Evolutionary conservation across 176 grass and related monocot species (phyloP).

Genomic region (Oryza australiensis): DNA sequence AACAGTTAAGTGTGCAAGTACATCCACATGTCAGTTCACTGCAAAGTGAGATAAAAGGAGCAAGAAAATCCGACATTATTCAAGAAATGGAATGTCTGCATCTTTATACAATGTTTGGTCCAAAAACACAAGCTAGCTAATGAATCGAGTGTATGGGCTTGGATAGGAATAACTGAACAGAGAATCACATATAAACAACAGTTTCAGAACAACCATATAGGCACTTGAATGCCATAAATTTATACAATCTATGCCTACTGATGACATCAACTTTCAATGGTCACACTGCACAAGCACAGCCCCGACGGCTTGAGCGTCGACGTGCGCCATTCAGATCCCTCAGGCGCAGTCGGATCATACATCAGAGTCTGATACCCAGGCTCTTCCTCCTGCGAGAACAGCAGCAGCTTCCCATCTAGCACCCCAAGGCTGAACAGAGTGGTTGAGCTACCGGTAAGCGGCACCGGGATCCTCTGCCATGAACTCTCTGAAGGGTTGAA

Average conservation of each 20-base stretch:
- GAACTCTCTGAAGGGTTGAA: conserved; percentile 51
- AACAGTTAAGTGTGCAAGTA: background rate
- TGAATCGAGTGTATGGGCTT: background rate
- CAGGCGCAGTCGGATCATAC: conserved; percentile 53
- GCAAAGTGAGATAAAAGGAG: background rate
- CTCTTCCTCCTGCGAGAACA: conserved; percentile 55
- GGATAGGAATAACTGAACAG: background rate
- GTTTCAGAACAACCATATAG: background rate
- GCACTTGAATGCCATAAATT: background rate
- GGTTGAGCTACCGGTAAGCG: conserved; percentile 51
- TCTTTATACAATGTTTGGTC: background rate
- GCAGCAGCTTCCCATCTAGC: conserved; percentile 47
- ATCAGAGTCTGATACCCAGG: conserved; percentile 50
- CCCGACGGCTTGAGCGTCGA: conserved; percentile 47
- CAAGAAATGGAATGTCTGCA: background rate
- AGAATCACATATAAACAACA: background rate
- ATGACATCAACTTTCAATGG: conserved; percentile 56
- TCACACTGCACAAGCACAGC: conserved; percentile 59
- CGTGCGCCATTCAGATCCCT: conserved; percentile 55
- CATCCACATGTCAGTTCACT: background rate
- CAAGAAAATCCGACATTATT: background rate
- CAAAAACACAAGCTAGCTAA: background rate
- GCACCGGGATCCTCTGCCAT: conserved; percentile 47
- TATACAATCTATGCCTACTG: background rate
- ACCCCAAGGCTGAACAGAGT: conserved; percentile 61